A percentile compares a stretch with the other conserved stretches of the same genome.
Conservation (phyloP, 345 rosid species). For the Punica granatum region DNA sequence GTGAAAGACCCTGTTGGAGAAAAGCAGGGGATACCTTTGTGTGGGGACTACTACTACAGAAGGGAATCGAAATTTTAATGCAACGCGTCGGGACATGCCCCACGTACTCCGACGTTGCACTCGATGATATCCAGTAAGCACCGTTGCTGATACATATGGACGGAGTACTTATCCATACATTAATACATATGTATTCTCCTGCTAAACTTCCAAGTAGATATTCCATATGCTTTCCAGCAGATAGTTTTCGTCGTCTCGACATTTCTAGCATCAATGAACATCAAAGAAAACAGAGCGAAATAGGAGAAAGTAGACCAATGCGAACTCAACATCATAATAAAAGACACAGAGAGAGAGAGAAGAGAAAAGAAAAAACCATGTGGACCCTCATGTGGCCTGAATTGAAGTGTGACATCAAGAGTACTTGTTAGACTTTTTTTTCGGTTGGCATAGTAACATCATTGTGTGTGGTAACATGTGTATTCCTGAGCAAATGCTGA, state of each 20-base stretch:
- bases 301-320: background rate
- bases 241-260: background rate
- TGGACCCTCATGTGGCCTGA: no score
- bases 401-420: no score
- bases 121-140: no score
- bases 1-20: background rate
- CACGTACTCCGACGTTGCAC: background rate
- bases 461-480: no score
- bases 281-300: no score
- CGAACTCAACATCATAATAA: no score
- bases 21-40: background rate
- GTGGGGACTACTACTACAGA: background rate
- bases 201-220: background rate
- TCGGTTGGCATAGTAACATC: no score
- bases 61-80: constrained; percentile 2
- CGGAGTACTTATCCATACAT: background rate
- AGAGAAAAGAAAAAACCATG: no score
- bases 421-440: no score
- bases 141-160: background rate
- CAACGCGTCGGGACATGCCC: background rate
- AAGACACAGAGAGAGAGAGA: no score
- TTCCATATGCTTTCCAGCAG: background rate
- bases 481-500: no score
- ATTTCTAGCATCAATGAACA: background rate
- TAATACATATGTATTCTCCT: background rate